A percentile compares a stretch with the other conserved stretches of the same genome.
phyloP scores from a whole-genome alignment of 225 moss, liverwort and hornwort species.

The Pleurozium schreberi region DNA sequence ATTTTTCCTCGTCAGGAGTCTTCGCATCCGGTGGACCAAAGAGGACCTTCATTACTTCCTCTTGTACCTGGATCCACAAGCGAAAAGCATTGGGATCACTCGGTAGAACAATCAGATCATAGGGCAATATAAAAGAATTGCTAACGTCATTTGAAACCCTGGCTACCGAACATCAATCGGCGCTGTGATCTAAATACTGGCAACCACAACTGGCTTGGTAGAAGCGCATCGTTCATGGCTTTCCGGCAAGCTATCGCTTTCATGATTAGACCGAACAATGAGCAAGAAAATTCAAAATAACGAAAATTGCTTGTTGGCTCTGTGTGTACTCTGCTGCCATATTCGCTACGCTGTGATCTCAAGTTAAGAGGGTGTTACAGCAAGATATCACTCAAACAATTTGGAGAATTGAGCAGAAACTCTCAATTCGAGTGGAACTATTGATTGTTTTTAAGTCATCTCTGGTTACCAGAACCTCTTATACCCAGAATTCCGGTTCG shows the following conservation, averaged over 20 bases:
- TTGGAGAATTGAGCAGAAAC: background rate
- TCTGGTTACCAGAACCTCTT: background rate
- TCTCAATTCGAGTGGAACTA: background rate
- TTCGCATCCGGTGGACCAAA: constrained; percentile 42
- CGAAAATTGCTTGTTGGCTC: background rate
- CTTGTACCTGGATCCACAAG: constrained; percentile 23
- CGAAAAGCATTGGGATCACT: background rate
- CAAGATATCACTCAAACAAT: background rate
- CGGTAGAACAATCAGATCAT: background rate
- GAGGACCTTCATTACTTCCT: constrained; percentile 33
- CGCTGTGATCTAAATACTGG: background rate
- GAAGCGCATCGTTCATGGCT: background rate
- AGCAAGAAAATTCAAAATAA: background rate
- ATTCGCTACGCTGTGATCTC: background rate
- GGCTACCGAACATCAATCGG: background rate
- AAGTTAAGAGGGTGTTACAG: background rate
- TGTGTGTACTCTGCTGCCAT: background rate
- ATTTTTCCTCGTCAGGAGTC: constrained; percentile 46
- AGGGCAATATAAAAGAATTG: background rate
- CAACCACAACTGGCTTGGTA: background rate
- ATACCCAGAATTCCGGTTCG: background rate
- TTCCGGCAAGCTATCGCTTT: background rate
- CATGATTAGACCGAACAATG: background rate
- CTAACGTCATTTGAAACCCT: background rate
- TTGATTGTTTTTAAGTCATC: background rate